These are phyloP conservation scores for Chaetothyriales sp. DNA, from an alignment of 2,329 filamentous ascomycete species.

Conservation along the genomic window DNA sequence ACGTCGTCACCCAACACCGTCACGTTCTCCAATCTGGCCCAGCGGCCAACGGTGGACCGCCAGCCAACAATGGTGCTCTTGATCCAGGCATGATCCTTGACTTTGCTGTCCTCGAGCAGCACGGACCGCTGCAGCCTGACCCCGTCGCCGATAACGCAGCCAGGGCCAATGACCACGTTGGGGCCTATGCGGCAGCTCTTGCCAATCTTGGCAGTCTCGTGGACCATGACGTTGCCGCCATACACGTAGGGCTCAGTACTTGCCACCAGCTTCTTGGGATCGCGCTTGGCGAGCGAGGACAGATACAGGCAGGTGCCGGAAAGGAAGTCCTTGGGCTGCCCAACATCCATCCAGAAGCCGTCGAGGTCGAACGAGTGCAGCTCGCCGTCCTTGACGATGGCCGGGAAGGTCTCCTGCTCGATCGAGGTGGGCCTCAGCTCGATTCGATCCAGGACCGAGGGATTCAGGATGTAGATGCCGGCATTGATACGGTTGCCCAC, in stretches of 20 bases:
- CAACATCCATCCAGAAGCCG: conserved; percentile 99
- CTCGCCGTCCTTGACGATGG: conserved; percentile 76
- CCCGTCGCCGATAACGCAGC: conserved; percentile 84
- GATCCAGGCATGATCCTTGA: conserved; percentile 98
- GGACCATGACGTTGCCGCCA: conserved; percentile 89
- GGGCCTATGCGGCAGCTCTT: conserved; percentile 97
- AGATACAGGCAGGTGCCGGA: conserved; percentile 94
- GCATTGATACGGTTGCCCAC: conserved; percentile 98
- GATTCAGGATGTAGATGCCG: conserved; percentile 96
- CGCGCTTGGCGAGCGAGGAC: conserved; percentile 78
- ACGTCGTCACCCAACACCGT: conserved; percentile 97
- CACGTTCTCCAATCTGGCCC: conserved; percentile 94
- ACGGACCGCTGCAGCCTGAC: conserved; percentile 90
- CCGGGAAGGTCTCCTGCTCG: conserved; percentile 96
- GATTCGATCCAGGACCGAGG: conserved; percentile 76
- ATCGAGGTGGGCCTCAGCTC: conserved; percentile 94
- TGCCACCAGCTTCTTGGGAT: conserved; percentile 68
- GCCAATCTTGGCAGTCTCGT: conserved; percentile 87
- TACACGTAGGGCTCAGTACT: conserved; percentile 66
- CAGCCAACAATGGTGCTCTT: conserved; percentile 98
- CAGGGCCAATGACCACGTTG: conserved; percentile 89
- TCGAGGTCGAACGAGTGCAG: conserved; percentile 94
- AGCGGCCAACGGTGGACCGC: conserved; percentile 92
- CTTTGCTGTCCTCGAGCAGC: conserved; percentile 73
- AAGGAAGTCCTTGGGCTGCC: conserved; percentile 96